Conservation (phyloP, 495 filamentous ascomycete species). For the Pyronema domesticum region DNA sequence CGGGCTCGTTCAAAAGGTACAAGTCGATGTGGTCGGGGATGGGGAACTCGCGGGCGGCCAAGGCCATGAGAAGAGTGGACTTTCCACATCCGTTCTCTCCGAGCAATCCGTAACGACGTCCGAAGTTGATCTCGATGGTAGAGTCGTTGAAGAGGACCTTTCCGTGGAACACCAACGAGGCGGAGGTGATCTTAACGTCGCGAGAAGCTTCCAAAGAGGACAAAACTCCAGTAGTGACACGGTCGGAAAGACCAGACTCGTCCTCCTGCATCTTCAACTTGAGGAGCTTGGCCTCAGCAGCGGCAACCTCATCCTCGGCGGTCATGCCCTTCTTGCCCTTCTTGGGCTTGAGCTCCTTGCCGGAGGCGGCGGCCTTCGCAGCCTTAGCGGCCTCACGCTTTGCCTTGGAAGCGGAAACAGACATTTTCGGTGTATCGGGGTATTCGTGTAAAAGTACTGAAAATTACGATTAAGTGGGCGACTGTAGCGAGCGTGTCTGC, state of each 20-base stretch:
- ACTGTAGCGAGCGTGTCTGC: neutral
- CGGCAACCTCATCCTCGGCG: constrained; percentile 42
- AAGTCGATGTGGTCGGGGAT: constrained; percentile 96
- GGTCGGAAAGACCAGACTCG: constrained; percentile 86
- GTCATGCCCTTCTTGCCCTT: constrained; percentile 55
- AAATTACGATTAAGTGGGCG: neutral
- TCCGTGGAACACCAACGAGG: constrained; percentile 90
- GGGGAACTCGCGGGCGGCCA: constrained; percentile 81
- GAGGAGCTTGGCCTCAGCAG: constrained; percentile 18
- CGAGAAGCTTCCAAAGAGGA: constrained; percentile 64
- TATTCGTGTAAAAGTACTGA: neutral
- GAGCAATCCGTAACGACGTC: constrained; percentile 80
- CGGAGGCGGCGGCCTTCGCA: constrained; percentile 70
- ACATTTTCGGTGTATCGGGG: constrained; percentile 26
- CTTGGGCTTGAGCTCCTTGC: constrained; percentile 58
- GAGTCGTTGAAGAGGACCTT: constrained; percentile 87
- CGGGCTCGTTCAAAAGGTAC: constrained; percentile 95
- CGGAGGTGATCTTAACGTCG: constrained; percentile 91
- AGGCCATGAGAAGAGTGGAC: constrained; percentile 88
- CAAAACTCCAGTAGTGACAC: constrained; percentile 94
- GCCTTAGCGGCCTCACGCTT: constrained; percentile 92
- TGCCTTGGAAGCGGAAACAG: constrained; percentile 94
- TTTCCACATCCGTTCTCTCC: constrained; percentile 99
- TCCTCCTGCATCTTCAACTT: constrained; percentile 78
- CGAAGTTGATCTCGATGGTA: constrained; percentile 81